A percentile compares a stretch with the other conserved stretches of the same genome.
These are phyloP conservation scores for Bruguiera sexangula DNA, from an alignment of 345 rosid genomes.

Conservation along the genomic window DNA sequence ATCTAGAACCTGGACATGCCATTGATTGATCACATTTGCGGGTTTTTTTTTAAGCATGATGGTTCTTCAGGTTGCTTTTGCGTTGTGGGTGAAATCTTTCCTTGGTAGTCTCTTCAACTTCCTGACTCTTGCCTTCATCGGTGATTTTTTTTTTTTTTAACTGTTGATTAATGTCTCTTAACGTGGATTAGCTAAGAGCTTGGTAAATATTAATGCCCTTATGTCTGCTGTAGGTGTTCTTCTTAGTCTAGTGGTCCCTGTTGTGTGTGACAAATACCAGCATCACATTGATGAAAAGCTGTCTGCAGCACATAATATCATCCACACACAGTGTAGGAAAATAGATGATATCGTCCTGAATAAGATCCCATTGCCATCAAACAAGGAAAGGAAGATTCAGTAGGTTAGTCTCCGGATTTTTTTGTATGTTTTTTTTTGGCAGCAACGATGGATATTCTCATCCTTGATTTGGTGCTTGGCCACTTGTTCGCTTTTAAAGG, in stretches of 20 bases:
- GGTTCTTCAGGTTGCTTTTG: constrained; percentile 51
- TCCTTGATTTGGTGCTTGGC: no score
- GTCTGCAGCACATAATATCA: constrained; percentile 31
- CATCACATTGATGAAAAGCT: constrained; percentile 67
- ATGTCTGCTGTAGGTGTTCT: constrained; percentile 48
- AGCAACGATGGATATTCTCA: no score
- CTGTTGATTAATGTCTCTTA: background rate
- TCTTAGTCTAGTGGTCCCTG: constrained; percentile 64
- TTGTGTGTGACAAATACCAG: constrained; percentile 65
- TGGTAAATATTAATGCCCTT: background rate
- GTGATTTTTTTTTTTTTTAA: constrained; percentile 36
- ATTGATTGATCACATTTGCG: background rate
- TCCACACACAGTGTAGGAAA: constrained; percentile 54
- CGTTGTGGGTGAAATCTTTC: constrained; percentile 54
- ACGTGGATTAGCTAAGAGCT: background rate
- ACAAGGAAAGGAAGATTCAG: constrained; percentile 69
- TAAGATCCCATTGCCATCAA: constrained; percentile 50
- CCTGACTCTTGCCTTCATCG: constrained; percentile 69
- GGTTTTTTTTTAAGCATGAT: background rate
- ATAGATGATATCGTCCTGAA: constrained; percentile 39
- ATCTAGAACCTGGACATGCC: background rate
- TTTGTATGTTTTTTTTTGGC: no score
- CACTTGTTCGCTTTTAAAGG: background rate
- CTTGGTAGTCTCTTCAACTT: constrained; percentile 67
- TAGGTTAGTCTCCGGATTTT: constrained; percentile 39